Conservation (phyloP, 768 basidiomycete species). For the Filobasidium floriforme region DNA sequence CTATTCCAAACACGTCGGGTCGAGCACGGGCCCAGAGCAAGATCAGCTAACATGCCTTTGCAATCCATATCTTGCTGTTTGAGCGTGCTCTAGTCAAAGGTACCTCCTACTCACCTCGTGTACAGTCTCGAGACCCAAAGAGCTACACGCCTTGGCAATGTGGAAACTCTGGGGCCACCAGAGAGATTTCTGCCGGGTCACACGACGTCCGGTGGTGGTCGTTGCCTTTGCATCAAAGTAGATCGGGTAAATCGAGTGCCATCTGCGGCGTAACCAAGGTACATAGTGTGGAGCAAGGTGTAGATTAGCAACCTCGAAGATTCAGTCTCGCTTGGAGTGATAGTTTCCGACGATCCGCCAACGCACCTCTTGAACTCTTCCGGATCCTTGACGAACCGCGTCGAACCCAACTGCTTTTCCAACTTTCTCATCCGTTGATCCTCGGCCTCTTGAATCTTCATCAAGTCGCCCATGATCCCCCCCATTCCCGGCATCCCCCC, state of each 20-base stretch:
- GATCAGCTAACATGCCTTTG: too few species aligned
- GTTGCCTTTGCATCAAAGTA: constrained; percentile 93
- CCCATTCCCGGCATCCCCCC: constrained; percentile 28
- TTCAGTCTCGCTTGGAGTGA: too few species aligned
- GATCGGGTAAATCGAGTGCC: constrained; percentile 93
- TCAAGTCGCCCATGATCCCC: constrained; percentile 46
- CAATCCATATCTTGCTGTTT: too few species aligned
- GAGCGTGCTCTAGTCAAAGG: too few species aligned
- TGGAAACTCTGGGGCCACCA: constrained; percentile 96
- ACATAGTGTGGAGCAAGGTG: not conserved
- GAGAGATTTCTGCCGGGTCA: constrained; percentile 66
- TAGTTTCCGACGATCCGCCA: too few species aligned
- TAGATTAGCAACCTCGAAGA: constrained; percentile 1
- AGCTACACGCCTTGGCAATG: constrained; percentile 73
- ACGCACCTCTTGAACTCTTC: constrained; percentile 39
- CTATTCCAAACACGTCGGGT: constrained; percentile 27
- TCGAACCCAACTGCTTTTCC: constrained; percentile 36
- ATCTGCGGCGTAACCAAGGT: constrained; percentile 50
- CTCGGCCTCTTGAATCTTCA: constrained; percentile 41
- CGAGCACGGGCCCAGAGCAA: too few species aligned
- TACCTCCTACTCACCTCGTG: constrained; percentile 63
- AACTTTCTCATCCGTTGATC: constrained; percentile 35
- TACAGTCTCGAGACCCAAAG: constrained; percentile 68
- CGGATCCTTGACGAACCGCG: constrained; percentile 29
- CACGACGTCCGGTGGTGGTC: constrained; percentile 58